Evolutionary conservation across 768 basidiomycete genomes (phyloP), one percentile per base, ranked within the genome.

Genomic region (Psilocybe sp.): DNA sequence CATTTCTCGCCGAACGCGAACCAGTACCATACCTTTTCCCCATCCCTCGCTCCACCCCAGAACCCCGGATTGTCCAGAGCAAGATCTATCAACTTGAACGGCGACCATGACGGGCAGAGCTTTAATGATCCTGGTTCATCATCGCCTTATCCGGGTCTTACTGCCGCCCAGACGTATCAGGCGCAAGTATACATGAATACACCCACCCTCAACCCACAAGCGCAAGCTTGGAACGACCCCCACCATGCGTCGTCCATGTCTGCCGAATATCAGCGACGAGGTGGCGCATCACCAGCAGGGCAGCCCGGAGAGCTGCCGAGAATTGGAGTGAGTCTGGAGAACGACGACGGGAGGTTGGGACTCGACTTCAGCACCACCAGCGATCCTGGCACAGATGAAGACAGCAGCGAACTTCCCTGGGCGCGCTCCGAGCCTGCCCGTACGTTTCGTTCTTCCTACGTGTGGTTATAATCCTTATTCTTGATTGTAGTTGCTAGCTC

Each of bases 111-210:
- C 54, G 69, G 16, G 64, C 70, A 36, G 78, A 77, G 19, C 64
- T 78, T 53, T 78, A 80, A 56, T 73, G 75, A 39, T 72, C 75
- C 58, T 79, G 79, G 64, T 62, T 60, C 52, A 65, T 72, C 40
- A 23, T 51, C 51, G 36, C 68, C 73, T 14, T 73, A 70, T 47
- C 69, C 76, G 33, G 83, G 81, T 3, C 76, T 89, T 45, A 87
- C 87, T 3, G 82, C 87, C 39, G 85, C 87, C 9, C 89, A 92
- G 64, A 84, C 86, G 33, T 91, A 90, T 69, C 90, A 89, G 60
- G 81, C 84, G 7, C 87, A 91, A 64, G 76, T 89, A 40, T 83
- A 82, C 59, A 68, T 67, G 50, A 80, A 74, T 59, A 73, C 65
- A 49, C 69, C 76, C 37, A 59, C 67, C 41, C 60, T 58, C 13